Percentiles rank a stretch among this genome's conserved stretches.
These are phyloP conservation scores for Metschnikowia rubicola DNA, from an alignment of 805 yeast genomes.

Conservation along the genomic window DNA sequence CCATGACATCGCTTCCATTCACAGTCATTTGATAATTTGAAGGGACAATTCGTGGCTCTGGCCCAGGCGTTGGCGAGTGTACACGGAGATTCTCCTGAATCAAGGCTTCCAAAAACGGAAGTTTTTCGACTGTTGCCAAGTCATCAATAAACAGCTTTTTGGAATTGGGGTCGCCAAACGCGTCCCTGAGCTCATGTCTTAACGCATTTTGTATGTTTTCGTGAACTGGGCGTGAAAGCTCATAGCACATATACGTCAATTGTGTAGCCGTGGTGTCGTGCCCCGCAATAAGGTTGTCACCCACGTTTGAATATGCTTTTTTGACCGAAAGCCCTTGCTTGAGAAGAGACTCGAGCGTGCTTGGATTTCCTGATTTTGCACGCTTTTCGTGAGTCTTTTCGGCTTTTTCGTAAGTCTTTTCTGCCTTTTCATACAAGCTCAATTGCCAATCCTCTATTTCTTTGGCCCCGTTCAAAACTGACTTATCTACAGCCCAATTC, in stretches of 20 bases:
- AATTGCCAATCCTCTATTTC: slow-evolving; percentile 47
- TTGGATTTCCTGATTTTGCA: slow-evolving; percentile 17
- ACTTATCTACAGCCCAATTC: slow-evolving; percentile 43
- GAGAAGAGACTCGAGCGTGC: slow-evolving; percentile 34
- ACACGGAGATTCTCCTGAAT: slow-evolving; percentile 58
- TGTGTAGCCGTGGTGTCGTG: slow-evolving; percentile 54
- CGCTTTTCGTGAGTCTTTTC: slow-evolving; percentile 23
- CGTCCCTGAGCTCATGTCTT: slow-evolving; percentile 40
- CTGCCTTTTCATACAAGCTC: slow-evolving; percentile 31
- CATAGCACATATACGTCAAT: slow-evolving; percentile 54
- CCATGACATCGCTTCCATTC: slow-evolving; percentile 8
- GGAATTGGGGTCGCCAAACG: slow-evolving; percentile 30
- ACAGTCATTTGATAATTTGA: slow-evolving; percentile 19
- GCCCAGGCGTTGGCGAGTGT: slow-evolving; percentile 71
- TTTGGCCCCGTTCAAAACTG: slow-evolving; percentile 34
- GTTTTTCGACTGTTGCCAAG: slow-evolving; percentile 45
- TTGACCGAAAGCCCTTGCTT: slow-evolving; percentile 28
- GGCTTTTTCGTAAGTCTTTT: slow-evolving; percentile 23
- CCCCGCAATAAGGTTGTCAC: slow-evolving; percentile 73
- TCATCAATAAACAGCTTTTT: slow-evolving; percentile 20
- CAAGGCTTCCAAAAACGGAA: slow-evolving; percentile 59
- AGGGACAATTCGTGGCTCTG: slow-evolving; percentile 56
- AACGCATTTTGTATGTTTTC: slow-evolving; percentile 44
- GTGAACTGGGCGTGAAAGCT: slow-evolving; percentile 51
- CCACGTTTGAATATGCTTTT: slow-evolving; percentile 36